Percentiles rank a stretch among this genome's conserved stretches.
Evolutionary conservation across 106 monocot species (phyloP).

Genomic region (Dioscorea zingiberensis): DNA sequence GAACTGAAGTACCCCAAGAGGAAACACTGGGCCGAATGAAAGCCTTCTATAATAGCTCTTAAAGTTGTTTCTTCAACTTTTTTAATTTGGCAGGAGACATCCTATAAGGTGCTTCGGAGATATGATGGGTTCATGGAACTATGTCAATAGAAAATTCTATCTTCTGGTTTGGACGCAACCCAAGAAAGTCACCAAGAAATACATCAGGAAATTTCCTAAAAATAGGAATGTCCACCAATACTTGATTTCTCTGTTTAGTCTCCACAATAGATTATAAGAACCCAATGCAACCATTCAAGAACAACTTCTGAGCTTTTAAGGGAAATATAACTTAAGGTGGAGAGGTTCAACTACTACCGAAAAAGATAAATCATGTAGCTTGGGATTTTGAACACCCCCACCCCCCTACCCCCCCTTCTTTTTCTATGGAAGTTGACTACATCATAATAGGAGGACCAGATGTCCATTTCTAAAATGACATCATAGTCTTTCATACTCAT

Average conservation of each 20-base stretch:
- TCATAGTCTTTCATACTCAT: neutral
- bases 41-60: too few relatives aligned
- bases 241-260: neutral
- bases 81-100: too few relatives aligned
- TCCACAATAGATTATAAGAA: neutral
- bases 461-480: neutral
- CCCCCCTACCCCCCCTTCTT: too few relatives aligned
- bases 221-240: neutral
- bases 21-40: too few relatives aligned
- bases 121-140: too few relatives aligned
- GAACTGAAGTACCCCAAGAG: too few relatives aligned
- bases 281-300: neutral
- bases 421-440: neutral
- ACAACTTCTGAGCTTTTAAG: neutral
- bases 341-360: neutral
- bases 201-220: neutral
- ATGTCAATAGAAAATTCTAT: too few relatives aligned
- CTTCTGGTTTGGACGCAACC: too few relatives aligned
- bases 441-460: neutral
- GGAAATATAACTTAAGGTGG: neutral
- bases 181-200: neutral
- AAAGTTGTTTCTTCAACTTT: too few relatives aligned
- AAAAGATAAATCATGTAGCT: neutral
- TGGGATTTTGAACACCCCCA: neutral
- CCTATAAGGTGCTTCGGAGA: too few relatives aligned